Conservation (phyloP, 2,329 filamentous ascomycete genomes). For the Anthostomella pinea region DNA sequence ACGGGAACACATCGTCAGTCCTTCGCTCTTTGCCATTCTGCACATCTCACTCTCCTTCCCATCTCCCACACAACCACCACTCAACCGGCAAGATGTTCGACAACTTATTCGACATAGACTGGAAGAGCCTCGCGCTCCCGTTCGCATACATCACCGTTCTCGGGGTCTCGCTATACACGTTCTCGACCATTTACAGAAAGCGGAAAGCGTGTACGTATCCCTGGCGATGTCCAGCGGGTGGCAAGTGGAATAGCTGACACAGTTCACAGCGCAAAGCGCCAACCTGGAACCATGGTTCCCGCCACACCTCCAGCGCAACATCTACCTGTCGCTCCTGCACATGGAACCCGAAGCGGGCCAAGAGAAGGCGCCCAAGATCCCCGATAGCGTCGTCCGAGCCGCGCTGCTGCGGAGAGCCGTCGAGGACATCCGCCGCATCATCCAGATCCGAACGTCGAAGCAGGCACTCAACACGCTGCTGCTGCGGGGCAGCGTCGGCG, state of each 20-base stretch:
- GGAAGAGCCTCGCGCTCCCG: slow-evolving; percentile 81
- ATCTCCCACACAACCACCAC: slow-evolving; percentile 2
- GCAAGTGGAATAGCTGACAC: slow-evolving; percentile 2
- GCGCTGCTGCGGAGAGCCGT: slow-evolving; percentile 84
- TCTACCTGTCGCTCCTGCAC: slow-evolving; percentile 91
- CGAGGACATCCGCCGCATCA: slow-evolving; percentile 89
- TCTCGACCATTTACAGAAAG: slow-evolving; percentile 90
- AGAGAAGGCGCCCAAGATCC: slow-evolving; percentile 68
- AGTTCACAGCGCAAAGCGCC: slow-evolving; percentile 64
- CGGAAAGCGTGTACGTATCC: slow-evolving; percentile 71
- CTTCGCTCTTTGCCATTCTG: slow-evolving; percentile 5
- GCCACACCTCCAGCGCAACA: slow-evolving; percentile 83
- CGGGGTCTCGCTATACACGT: slow-evolving; percentile 82
- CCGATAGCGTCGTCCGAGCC: slow-evolving; percentile 82
- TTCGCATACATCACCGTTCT: slow-evolving; percentile 88
- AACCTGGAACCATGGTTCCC: slow-evolving; percentile 94
- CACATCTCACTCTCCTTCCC: slow-evolving; percentile 5
- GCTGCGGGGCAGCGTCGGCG: slow-evolving; percentile 88
- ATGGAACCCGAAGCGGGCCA: slow-evolving; percentile 60
- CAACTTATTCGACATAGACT: slow-evolving; percentile 62
- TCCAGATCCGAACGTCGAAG: slow-evolving; percentile 85
- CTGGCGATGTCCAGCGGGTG: not conserved
- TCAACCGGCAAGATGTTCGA: slow-evolving; percentile 40
- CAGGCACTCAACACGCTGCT: slow-evolving; percentile 79
- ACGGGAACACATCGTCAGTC: slow-evolving; percentile 14